These are phyloP conservation scores for Penicillium sp. DNA, from an alignment of 2,329 filamentous ascomycete species.

Conservation along the genomic window DNA sequence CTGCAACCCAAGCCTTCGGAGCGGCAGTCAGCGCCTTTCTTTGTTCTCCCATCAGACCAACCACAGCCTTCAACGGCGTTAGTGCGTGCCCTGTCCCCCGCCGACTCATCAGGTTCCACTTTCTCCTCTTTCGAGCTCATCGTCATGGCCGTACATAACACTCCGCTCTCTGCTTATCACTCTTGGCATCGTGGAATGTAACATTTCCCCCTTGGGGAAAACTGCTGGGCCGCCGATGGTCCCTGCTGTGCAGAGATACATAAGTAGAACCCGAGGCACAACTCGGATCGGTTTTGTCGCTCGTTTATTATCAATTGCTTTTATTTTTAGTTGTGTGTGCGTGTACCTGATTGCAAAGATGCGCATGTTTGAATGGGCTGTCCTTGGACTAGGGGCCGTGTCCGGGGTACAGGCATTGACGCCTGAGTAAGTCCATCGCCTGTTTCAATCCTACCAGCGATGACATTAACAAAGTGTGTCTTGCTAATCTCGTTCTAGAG, in stretches of 20 bases:
- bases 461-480: no score
- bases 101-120: neutral
- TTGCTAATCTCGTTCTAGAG: conserved; percentile 24
- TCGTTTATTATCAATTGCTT: conserved; percentile 2
- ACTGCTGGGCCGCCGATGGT: conserved; percentile 1
- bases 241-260: neutral
- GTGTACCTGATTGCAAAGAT: conserved; percentile 20
- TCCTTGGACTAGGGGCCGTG: conserved; percentile 26
- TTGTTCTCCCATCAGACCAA: conserved; percentile 6
- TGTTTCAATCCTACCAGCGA: neutral
- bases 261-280: neutral
- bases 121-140: neutral
- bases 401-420: conserved; percentile 28
- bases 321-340: conserved; percentile 4
- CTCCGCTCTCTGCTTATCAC: conserved; percentile 16
- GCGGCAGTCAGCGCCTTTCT: neutral
- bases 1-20: conserved; percentile 22
- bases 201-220: conserved; percentile 18
- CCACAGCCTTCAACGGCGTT: neutral
- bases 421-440: conserved; percentile 30
- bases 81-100: neutral
- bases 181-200: conserved; percentile 23
- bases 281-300: neutral
- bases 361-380: conserved; percentile 29
- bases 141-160: conserved; percentile 1